Conservation (phyloP, 129 eudicot species). For the Ambrosia trifida region DNA sequence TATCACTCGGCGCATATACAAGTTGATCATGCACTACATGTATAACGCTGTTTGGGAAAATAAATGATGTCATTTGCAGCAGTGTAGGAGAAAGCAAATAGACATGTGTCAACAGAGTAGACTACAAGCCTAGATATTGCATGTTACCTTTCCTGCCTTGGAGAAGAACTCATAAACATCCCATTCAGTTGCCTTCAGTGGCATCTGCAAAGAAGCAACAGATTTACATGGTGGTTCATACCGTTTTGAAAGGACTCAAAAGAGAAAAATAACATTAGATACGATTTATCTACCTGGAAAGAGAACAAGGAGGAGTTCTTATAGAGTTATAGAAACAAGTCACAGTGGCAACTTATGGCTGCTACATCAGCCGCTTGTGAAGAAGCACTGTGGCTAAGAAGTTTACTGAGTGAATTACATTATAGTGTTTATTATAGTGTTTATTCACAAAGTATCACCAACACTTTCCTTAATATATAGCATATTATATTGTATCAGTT, state of each 20-base stretch:
- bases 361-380: no score
- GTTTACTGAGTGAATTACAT: no score
- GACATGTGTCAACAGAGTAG: neutral
- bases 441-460: no score
- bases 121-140: neutral
- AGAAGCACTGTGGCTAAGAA: no score
- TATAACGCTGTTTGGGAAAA: neutral
- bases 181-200: constrained; percentile 87
- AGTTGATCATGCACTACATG: constrained; percentile 20
- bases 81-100: neutral
- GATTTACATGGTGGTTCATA: neutral
- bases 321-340: no score
- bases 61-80: constrained; percentile 5
- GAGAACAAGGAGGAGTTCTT: no score
- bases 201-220: constrained; percentile 65
- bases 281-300: constrained; percentile 62
- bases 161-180: constrained; percentile 89
- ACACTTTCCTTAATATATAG: no score
- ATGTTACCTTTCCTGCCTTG: constrained; percentile 83
- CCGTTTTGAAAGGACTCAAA: neutral
- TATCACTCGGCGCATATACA: constrained; percentile 21
- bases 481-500: no score
- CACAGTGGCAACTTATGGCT: no score
- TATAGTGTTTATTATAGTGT: no score
- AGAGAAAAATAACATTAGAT: neutral